Base-by-base conservation (phyloP, 768 basidiomycete genomes). In the Rhodotorula babjevae region DNA sequence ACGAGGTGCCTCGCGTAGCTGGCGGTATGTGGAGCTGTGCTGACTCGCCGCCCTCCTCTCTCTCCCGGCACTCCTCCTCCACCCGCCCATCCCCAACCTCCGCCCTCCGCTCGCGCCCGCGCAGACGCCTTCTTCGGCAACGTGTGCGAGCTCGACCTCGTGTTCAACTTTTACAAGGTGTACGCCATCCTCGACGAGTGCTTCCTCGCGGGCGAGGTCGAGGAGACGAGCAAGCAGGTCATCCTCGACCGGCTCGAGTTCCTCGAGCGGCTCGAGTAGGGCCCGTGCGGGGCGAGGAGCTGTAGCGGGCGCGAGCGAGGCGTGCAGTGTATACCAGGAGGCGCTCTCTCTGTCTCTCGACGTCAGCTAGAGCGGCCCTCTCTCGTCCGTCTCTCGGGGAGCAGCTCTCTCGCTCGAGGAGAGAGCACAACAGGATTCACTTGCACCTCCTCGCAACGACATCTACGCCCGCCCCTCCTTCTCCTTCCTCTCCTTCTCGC, bases 141-240 rank as follows among this genome's bases (percentile, higher is more conserved):
- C 77, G 96, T 99, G 3, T 97, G 96, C 83, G 94, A 97, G 58
- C 71, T 77, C 44, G 96, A 98, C 79, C 86, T 99, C 0, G 96
- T 99, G 5, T 99, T 98, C 84, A 97, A 97, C 81, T 99, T 98
- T 80, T 96, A 98, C 83, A 98, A 98, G 92, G 95, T 98, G 14
- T 98, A 99, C 79, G 93, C 96, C 6, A 97, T 99, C 66, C 84
- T 99, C 68, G 96, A 99, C 80, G 96, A 99, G 80, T 92, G 97
- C 64, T 98, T 99, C 83, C 85, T 99, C 23, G 96, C 96, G 6
- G 96, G 96, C 10, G 96, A 99, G 82, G 90, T 98, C 55, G 94
- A 98, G 82, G 96, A 98, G 82, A 98, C 95, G 47, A 93, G 91
- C 80, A 98, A 97, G 79, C 92, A 93, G 65, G 95, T 98, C 42